Base-by-base conservation (phyloP, 345 rosid genomes). In the Carallia pectinifolia region DNA sequence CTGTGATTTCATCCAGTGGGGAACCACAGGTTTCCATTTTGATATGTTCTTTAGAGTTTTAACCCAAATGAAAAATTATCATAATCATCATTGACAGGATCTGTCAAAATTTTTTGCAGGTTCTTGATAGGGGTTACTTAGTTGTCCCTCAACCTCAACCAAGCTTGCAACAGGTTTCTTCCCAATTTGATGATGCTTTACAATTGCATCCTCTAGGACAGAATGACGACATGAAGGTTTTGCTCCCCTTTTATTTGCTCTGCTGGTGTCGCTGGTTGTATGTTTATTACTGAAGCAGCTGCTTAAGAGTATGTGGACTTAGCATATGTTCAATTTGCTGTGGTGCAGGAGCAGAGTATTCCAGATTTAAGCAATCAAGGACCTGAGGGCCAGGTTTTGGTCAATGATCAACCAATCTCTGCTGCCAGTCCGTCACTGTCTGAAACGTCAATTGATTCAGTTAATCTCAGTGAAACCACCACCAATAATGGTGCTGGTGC, bases 191-290 rank as follows among this genome's bases (percentile, higher is more conserved):
- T 53, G 88, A 84, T 64, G 81, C 83, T 6, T 71, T 92, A 61
- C 82, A 76, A 76, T 70, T 92, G 79, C 77, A 80, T 69, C 29
- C 77, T 23, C 23, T 23, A 68, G 87, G 84, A 47, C 80, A 76
- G 63, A 89, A 76, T 65, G 77, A 64, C 75, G 85, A 86, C 83
- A 67, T 79, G 44, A 79, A 86, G 95, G 98, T 94, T 79, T 74
- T 23, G 29, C 60, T 63, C 15, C 3, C 23, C 23, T 23, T 56
- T 27, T 23, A 44, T 72, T 29, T 19, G 61, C 67, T 50, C 65
- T 74, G 62, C 48, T 64, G 55, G 60, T 71, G n/a, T 66, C 38
- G 30, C 29, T 62, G 23, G 44, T 27, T 50, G 23, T 68, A 34
- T 68, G 56, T 54, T 64, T 69, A 17, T 29, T 15, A 50, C 34